These are phyloP conservation scores for Melampsora americana DNA, from an alignment of 1,284 basidiomycete species.

Conservation along the genomic window DNA sequence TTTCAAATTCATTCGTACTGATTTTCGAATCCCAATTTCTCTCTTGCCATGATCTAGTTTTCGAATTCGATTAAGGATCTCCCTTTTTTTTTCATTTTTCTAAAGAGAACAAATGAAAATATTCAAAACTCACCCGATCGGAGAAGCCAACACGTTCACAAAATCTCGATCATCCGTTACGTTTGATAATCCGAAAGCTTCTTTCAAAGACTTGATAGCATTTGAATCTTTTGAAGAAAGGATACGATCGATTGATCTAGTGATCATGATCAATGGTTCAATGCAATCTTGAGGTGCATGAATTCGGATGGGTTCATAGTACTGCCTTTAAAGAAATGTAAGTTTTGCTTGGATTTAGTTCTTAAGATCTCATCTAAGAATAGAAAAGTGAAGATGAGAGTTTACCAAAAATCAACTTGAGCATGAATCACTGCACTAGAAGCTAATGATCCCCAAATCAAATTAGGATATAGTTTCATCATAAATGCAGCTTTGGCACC, in stretches of 20 bases:
- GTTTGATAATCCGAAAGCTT: neutral
- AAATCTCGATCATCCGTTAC: neutral
- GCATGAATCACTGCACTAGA: slow-evolving; percentile 51
- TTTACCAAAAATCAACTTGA: slow-evolving; percentile 47
- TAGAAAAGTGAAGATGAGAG: neutral
- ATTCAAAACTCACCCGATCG: neutral
- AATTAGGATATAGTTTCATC: slow-evolving; percentile 50
- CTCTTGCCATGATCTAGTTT: neutral
- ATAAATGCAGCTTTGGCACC: slow-evolving; percentile 51
- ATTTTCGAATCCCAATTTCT: neutral
- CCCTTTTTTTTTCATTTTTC: neutral
- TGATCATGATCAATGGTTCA: neutral
- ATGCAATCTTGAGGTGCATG: slow-evolving; percentile 17
- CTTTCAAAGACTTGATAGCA: neutral
- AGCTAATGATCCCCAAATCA: slow-evolving; percentile 51
- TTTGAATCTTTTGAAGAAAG: neutral
- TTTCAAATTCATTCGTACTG: neutral
- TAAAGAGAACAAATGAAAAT: neutral
- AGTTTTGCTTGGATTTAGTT: too few species aligned
- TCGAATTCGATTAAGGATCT: neutral
- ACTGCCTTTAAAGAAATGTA: slow-evolving; percentile 1
- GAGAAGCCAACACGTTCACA: neutral
- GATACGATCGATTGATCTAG: neutral
- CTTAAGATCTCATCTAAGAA: too few species aligned
- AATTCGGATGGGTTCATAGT: slow-evolving; percentile 47